Evolutionary conservation across 768 basidiomycete genomes (phyloP), one percentile per base, ranked within the genome.

Genomic region (Serendipita sp.): DNA sequence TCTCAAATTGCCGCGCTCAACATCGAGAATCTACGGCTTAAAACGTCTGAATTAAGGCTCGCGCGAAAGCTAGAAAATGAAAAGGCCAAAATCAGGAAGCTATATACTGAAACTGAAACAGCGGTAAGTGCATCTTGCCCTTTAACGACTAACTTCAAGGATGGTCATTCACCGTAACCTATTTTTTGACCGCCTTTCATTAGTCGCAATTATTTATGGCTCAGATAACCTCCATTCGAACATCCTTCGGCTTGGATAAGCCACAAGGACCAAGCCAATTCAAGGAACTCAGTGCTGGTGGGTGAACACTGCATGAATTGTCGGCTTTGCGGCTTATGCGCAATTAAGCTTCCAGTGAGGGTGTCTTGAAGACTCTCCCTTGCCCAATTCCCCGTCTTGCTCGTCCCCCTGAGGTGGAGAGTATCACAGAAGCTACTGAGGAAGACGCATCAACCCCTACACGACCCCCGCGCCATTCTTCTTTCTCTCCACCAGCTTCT

Each of bases 1-100:
- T 79, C 83, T 44, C 86, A 91, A 75, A 86, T 92, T 74, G 86
- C 88, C 53, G 80, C 80, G n/a, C 80, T 92, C 56, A 84, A 88
- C 66, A 83, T 85, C 67, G 89, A 92, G 78, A 92, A 92, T 74
- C 80, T 91, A 63, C 82, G 86, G 64, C 78, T 92, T 68, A 84
- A 86, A 65, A 84, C 88, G 69, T 87, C 87, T 18, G 87, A 89
- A 75, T 88, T 90, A 69, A 81, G 86, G 10, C 81, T 92, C 62
- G 76, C 80, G 3, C 76, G 86, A 24, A 86, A 90, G 71, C 81
- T 92, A 66, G 89, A 87, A 77, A 83, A 82, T 70, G 89, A 91
- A 72, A 82, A 82, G 63, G 87, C 88, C 73, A 89, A 84, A 73
- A 86, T 86, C 16, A 77, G 81, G 69, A 84, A 81, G 71, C 73